Evolutionary conservation across 108 stramenopile species (phyloP).

Genomic region (Discostella pseudostelligera): DNA sequence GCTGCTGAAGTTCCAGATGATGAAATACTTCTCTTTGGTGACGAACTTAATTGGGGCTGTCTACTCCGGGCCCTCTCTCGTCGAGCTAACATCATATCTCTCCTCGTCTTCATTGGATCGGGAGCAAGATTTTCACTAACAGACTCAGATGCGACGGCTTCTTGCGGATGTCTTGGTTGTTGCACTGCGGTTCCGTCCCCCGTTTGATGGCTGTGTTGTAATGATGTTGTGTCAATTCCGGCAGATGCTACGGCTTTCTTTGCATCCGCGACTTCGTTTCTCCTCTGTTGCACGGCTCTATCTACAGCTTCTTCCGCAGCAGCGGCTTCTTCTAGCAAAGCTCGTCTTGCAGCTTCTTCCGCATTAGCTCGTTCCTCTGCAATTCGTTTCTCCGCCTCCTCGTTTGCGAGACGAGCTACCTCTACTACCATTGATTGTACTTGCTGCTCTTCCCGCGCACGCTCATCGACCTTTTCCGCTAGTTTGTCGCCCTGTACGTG

Average conservation of each 20-base stretch:
- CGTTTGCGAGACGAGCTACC: background rate
- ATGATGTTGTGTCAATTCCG: background rate
- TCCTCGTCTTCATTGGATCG: constrained; percentile 2
- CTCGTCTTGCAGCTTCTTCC: background rate
- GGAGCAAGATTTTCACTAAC: background rate
- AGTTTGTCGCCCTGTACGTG: background rate
- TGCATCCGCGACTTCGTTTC: background rate
- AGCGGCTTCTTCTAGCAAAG: background rate
- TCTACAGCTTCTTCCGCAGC: background rate
- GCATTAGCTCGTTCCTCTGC: background rate
- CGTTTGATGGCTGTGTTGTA: background rate
- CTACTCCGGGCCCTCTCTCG: constrained; percentile 2
- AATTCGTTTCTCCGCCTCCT: background rate
- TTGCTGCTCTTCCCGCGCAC: background rate
- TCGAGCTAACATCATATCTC: constrained; percentile 4
- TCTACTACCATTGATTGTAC: background rate
- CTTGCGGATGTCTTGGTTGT: background rate
- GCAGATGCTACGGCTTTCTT: background rate
- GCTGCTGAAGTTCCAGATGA: constrained; percentile 2
- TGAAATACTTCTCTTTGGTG: background rate
- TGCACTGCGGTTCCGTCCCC: background rate
- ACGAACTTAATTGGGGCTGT: background rate
- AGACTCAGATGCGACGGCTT: background rate
- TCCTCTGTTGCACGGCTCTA: background rate
- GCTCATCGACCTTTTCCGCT: background rate